Evolutionary conservation across 257 asterid species (phyloP), one percentile per base, ranked within the genome.

Genomic region (Solanum chiquidenum): DNA sequence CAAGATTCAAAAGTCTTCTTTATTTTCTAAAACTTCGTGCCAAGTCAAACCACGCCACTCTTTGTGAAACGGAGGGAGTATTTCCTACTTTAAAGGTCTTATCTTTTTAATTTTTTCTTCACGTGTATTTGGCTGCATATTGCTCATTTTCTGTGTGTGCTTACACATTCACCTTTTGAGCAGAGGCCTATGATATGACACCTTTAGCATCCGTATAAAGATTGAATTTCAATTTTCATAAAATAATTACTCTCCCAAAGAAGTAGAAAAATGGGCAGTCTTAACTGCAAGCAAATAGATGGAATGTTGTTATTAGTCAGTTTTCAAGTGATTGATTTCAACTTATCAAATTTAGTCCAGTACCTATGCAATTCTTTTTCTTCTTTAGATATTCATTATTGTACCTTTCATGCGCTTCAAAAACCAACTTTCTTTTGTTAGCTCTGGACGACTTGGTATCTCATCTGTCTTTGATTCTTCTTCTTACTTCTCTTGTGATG

Each of bases 401-500:
- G 27, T 49, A 18, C 31, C 66, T 79, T 37, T 79, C 25, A 79
- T 27, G 85, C 25, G 46, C 85, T 79, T 79, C 40, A 79, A 79
- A 25, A 79, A 4, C 66, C 66, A 46, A 46, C 29, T 80, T 44
- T 80, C 85, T 80, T 79, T 80, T 80, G 85, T 80, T 18, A 80
- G 40, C 42, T 44, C 11, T 49, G 42, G 68, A 52, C 27, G 20
- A 29, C 42, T 38, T 46, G 11, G 18, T 27, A 29, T 80, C 85
- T 80, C 42, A 80, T 25, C 85, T 46, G 64, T 16, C 66, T 16
- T 46, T 80, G 42, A 44, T 33, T 87, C 33, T 38, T 79, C 77
- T 40, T 89, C 92, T 88, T 74, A 82, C 87, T 52, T 85, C 42
- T 68, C 18, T 83, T 86, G 73, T 85, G 86, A 90, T 86, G 80